Evolutionary conservation across 495 filamentous ascomycete species (phyloP).

Genomic region (Annulohypoxylon nitens): DNA sequence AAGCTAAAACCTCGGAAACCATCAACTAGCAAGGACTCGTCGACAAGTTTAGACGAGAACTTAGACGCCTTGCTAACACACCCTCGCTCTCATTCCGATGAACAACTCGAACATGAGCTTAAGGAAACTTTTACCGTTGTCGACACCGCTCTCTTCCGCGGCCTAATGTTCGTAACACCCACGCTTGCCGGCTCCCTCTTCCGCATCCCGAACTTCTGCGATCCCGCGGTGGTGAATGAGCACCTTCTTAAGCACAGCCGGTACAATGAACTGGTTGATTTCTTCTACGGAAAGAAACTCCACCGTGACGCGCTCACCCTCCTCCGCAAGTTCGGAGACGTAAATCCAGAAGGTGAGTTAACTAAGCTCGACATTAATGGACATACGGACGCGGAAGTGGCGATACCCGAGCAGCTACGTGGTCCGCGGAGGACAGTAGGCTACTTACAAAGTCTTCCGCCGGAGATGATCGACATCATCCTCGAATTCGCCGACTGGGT

Average conservation of each 20-base stretch:
- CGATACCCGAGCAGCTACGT: constrained; percentile 74
- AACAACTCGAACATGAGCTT: constrained; percentile 76
- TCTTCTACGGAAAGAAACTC: constrained; percentile 93
- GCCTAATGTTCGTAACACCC: constrained; percentile 90
- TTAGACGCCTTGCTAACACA: constrained; percentile 62
- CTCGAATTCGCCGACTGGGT: constrained; percentile 95
- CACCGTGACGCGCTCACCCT: constrained; percentile 90
- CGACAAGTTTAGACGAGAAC: constrained; percentile 63
- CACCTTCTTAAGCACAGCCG: constrained; percentile 87
- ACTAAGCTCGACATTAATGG: constrained; percentile 49
- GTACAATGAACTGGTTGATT: constrained; percentile 95
- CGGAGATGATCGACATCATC: constrained; percentile 90
- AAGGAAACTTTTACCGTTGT: constrained; percentile 82
- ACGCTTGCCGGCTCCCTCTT: constrained; percentile 89
- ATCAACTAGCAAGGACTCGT: constrained; percentile 59
- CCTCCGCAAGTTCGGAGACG: constrained; percentile 83
- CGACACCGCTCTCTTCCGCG: constrained; percentile 93
- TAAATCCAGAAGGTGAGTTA: constrained; percentile 65
- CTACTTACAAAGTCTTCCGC: constrained; percentile 91
- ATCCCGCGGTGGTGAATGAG: constrained; percentile 94
- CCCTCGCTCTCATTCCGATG: constrained; percentile 64
- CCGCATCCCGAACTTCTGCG: constrained; percentile 96
- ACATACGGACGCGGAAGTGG: constrained; percentile 47
- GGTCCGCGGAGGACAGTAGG: constrained; percentile 86
- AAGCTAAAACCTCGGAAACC: constrained; percentile 72